Evolutionary conservation across 306 rosid species (phyloP), one percentile per base, ranked within the genome.

Genomic region (Rosa chinensis): DNA sequence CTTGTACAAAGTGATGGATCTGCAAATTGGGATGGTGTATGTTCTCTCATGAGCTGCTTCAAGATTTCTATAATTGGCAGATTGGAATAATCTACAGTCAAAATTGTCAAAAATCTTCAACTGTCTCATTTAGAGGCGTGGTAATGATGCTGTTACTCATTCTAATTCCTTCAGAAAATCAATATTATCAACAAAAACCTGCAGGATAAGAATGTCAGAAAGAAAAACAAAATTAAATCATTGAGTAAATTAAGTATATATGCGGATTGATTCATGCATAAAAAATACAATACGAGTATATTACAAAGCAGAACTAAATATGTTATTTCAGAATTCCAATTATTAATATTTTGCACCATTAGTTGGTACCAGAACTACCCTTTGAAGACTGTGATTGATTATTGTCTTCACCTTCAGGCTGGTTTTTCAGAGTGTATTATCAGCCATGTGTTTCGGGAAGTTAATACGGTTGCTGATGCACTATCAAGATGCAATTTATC

Each of bases 131-230:
- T 53, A 74, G 83, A 82, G 76, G 59, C 56, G 63, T 79, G 63
- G 86, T 55, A 42, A 49, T 80, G 59, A 77, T 50, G 78, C 76
- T 43, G 37, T 61, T 76, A 62, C 39, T 89, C 87, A 86, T 76
- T 89, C 86, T 81, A 92, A 70, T 82, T 92, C 94, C 88, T 85
- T 92, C 79, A 86, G 83, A 82, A 92, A 88, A 87, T 89, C 94
- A 59, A 80, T 77, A 70, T 92, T 87, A 78, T 88, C 97, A 84
- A 88, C 93, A 77, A 89, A 88, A 32, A 70, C 91, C 94, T 88
- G 90, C 85, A 75, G 45, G 79, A 80, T 62, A 64, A 44, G n/a
- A 67, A 25, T 66, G 23, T 66, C 52, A 47, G 73, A 20, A 39
- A 62, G 40, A 32, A 0, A 12, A 12, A 40, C 28, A 3, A 72